Evolutionary conservation across 2,329 filamentous ascomycete genomes (phyloP), one percentile per base, ranked within the genome.

Genomic region (Nemania abortiva): DNA sequence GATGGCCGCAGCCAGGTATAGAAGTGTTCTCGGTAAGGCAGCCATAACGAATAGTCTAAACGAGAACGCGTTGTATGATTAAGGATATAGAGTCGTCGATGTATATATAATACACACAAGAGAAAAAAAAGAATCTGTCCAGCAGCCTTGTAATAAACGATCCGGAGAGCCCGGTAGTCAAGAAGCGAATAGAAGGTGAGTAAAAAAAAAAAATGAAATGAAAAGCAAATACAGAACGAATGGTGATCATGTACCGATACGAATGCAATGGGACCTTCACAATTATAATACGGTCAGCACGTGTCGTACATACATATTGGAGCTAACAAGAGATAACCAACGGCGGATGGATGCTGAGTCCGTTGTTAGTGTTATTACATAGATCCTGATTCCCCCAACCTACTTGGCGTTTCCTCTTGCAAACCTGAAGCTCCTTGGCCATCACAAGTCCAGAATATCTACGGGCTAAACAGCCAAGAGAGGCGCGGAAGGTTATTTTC

Each of bases 1-100:
- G 63, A 75, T 73, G 45, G 74, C 72, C 57, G 74, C 71, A 58
- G 73, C 74, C 50, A 77, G 59, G 60, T 74, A 63, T n/a, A 76
- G 67, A 13, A 77, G 53, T 11, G 59, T 66, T 49, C 57, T 66
- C 49, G 74, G 31, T 6, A 37, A 55, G n/a, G 69, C 64, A 65
- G 60, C 47, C 76, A 77, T 77, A 31, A 58, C 37, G 53, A 39
- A 52, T 6, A 24, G n/a, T 22, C 22, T 49, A 39, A 45, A 15
- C 2, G 49, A 49, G 20, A 1, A 24, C 4, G 2, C 13, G n/a
- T 37, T 29, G 7, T 53, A 56, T n/a, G 13, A 52, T 56, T 52
- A 60, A 60, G 20, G 11, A 22, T 18, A 2, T 22, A 62, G 22
- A 13, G 37, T 58, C 2, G 20, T 20, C 2, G 27, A 56, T 11